Evolutionary conservation across 805 yeast genomes (phyloP), one percentile per base, ranked within the genome.

Genomic region (Candida adriatica): DNA sequence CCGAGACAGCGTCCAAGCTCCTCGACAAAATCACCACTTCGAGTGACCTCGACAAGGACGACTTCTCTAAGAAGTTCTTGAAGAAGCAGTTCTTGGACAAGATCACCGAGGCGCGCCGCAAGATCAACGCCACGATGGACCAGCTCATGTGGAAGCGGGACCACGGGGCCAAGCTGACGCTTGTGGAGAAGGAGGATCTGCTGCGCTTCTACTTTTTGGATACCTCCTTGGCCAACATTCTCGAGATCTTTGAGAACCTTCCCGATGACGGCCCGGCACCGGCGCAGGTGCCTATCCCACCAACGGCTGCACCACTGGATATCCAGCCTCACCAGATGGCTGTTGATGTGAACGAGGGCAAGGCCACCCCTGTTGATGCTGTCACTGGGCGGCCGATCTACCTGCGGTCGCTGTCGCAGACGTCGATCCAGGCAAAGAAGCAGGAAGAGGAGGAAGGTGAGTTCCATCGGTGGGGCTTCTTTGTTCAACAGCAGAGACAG

Each of bases 381-480:
- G 59, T 68, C 17, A 81, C 90, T 0, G 92, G 92, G 27, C 63
- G 76, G 42, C 85, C 88, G 2, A 76, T 81, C 14, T 58, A 79
- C 39, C 68, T 76, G 56, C 66, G 79, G 43, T 73, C 78, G 5
- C 59, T 72, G 5, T 76, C 85, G 0, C 80, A 73, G 41, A 77
- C 83, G 1, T 69, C 82, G 3, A 49, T 59, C 9, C 75, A 81
- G 48, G 85, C 87, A 11, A 79, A 74, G 53, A 73, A 71, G 41
- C 85, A 82, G 55, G 95, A 86, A 51, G 78, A 77, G 39, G 96
- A 87, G 53, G 96, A 87, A 62, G 96, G 96, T 46, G 94, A 83
- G 49, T 69, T 86, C 42, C 95, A 84, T 55, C 76, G 81, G 58
- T 76, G 86, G 77, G 94, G 94, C 13, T 74, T 76, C 48, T 83